A percentile compares a stretch with the other conserved stretches of the same genome.
Conservation (phyloP, 2,329 filamentous ascomycete species). For the Alternaria conjuncta region DNA sequence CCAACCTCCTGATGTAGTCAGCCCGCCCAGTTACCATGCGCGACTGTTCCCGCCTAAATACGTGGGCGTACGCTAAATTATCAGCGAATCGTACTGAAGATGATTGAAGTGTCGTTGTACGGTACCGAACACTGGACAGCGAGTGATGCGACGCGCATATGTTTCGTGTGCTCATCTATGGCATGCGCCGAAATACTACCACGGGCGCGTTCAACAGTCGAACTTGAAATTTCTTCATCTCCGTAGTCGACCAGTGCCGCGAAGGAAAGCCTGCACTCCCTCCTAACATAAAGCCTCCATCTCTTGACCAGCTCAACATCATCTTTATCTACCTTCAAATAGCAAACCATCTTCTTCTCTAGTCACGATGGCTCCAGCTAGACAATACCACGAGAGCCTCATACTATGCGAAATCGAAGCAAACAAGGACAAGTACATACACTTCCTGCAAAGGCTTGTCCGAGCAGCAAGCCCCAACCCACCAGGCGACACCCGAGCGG, state of each 20-base stretch:
- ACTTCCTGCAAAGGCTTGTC: neutral
- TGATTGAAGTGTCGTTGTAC: neutral
- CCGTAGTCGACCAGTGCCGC: neutral
- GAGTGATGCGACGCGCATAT: neutral
- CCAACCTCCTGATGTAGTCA: neutral
- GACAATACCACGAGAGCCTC: neutral
- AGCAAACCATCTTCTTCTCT: neutral
- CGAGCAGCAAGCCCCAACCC: neutral
- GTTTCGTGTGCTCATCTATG: neutral
- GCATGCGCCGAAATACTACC: neutral
- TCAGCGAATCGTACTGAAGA: neutral
- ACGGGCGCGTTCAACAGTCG: neutral
- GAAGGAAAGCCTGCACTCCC: neutral
- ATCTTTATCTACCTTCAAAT: neutral
- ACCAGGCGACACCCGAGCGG: neutral
- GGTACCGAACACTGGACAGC: neutral
- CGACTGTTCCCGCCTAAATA: neutral
- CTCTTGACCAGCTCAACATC: neutral
- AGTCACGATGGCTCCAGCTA: neutral
- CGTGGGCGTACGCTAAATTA: fast-evolving
- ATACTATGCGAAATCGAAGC: neutral
- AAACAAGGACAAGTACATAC: neutral
- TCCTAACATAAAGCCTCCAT: neutral
- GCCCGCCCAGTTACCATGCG: neutral
- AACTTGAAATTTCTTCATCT: neutral